A percentile compares a stretch with the other conserved stretches of the same genome.
These are phyloP conservation scores for Metschnikowia matae DNA, from an alignment of 805 yeast species.

Conservation along the genomic window DNA sequence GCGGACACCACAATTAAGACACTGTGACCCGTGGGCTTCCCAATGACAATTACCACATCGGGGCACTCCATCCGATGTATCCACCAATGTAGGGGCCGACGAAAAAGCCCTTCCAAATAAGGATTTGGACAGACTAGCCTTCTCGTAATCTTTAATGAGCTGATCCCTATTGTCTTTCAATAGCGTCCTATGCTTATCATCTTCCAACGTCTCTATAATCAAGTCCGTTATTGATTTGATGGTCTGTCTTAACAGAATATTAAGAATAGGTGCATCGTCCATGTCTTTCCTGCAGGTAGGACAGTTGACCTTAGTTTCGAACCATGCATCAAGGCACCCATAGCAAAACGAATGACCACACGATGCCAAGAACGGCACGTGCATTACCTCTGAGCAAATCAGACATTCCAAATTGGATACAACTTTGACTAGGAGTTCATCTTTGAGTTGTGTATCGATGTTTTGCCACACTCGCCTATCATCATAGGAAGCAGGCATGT, in stretches of 20 bases:
- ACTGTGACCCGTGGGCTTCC: conserved; percentile 67
- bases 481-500: conserved; percentile 16
- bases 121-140: conserved; percentile 32
- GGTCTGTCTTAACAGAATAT: conserved; percentile 48
- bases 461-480: conserved; percentile 13
- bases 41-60: conserved; percentile 75
- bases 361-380: conserved; percentile 54
- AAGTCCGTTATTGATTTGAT: conserved; percentile 35
- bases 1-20: conserved; percentile 63
- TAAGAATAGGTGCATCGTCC: conserved; percentile 48
- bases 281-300: conserved; percentile 61
- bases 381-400: conserved; percentile 67
- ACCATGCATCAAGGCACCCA: conserved; percentile 60
- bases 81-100: conserved; percentile 51
- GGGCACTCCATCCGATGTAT: conserved; percentile 66
- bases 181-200: conserved; percentile 20
- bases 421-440: conserved; percentile 19
- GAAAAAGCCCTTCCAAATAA: conserved; percentile 51
- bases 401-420: conserved; percentile 46
- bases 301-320: conserved; percentile 53
- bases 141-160: conserved; percentile 32
- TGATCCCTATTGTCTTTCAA: conserved; percentile 25
- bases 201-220: conserved; percentile 31
- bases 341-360: conserved; percentile 81
- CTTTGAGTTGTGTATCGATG: conserved; percentile 20